phyloP scores from a whole-genome alignment of 495 filamentous ascomycete genomes.

The Hyphodiscus hymeniophilus region DNA sequence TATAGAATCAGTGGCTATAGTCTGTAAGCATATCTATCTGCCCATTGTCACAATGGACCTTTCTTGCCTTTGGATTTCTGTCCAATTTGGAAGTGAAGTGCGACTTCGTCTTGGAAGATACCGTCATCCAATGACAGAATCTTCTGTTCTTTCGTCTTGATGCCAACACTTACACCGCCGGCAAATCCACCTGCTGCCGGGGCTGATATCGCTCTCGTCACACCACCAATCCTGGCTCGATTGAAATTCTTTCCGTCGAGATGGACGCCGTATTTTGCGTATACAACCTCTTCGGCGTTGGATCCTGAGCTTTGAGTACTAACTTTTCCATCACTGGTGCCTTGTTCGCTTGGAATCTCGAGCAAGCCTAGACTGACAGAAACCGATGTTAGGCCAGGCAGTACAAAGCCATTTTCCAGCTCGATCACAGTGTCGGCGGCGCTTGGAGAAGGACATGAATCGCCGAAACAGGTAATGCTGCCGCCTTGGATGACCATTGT shows the following conservation, averaged over 20 bases:
- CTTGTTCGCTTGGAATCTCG: constrained; percentile 44
- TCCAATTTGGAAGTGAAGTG: constrained; percentile 34
- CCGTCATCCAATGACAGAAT: constrained; percentile 29
- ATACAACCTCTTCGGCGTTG: constrained; percentile 28
- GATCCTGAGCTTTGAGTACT: constrained; percentile 10
- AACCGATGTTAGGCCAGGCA: constrained; percentile 46
- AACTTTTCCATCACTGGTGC: constrained; percentile 35
- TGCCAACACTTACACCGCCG: constrained; percentile 39
- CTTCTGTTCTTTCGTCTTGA: constrained; percentile 34
- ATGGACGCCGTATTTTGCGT: constrained; percentile 40
- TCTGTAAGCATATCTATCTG: background rate
- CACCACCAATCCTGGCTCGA: constrained; percentile 37
- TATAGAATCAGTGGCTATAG: constrained; percentile 11
- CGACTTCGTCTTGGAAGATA: constrained; percentile 33
- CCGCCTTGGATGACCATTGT: constrained; percentile 37
- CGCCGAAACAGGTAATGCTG: constrained; percentile 41
- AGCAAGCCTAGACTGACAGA: constrained; percentile 43
- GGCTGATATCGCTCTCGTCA: constrained; percentile 40
- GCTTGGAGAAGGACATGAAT: constrained; percentile 20
- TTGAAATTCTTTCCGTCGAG: constrained; percentile 36
- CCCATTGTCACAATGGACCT: constrained; percentile 4
- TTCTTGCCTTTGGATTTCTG: constrained; percentile 22
- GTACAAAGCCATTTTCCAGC: constrained; percentile 47
- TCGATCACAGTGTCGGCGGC: constrained; percentile 28
- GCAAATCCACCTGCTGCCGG: constrained; percentile 30